These are phyloP conservation scores for Cryomyces antarcticus DNA, from an alignment of 495 filamentous ascomycete genomes.

Conservation along the genomic window DNA sequence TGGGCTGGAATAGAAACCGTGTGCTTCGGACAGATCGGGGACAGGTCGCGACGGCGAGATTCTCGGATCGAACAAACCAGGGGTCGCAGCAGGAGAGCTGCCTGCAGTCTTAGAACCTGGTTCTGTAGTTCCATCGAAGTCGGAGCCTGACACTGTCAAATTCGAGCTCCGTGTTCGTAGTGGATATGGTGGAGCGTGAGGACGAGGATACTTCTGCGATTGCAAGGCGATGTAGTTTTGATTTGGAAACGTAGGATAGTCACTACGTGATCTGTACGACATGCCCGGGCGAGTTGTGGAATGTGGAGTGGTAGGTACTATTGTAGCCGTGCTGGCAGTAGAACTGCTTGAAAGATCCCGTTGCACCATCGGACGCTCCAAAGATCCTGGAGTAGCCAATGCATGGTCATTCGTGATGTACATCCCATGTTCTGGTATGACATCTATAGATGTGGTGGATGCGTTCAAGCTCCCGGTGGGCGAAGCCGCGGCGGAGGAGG, in stretches of 20 bases:
- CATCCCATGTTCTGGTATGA: not conserved
- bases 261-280: slow-evolving; percentile 1
- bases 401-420: too few species aligned
- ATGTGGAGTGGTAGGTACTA: slow-evolving; percentile 7
- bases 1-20: slow-evolving; percentile 20
- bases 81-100: slow-evolving; percentile 20
- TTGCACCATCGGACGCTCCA: slow-evolving; percentile 9
- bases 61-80: slow-evolving; percentile 18
- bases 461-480: slow-evolving; percentile 6
- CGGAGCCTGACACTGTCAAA: not conserved
- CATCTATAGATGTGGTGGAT: slow-evolving; percentile 6
- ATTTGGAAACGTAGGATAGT: slow-evolving; percentile 19
- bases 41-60: slow-evolving; percentile 7
- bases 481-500: slow-evolving; percentile 6
- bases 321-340: slow-evolving; percentile 13
- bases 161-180: slow-evolving; percentile 17
- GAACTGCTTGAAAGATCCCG: slow-evolving; percentile 13
- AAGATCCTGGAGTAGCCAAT: not conserved
- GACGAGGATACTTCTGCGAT: slow-evolving; percentile 17
- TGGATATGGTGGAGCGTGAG: slow-evolving; percentile 8
- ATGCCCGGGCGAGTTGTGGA: slow-evolving; percentile 1
- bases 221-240: slow-evolving; percentile 23
- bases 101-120: slow-evolving; percentile 18
- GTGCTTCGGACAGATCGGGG: slow-evolving; percentile 6
- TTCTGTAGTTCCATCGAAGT: slow-evolving; percentile 6